These are phyloP conservation scores for Infundibulicybe gibba DNA, from an alignment of 768 basidiomycete species.

Conservation along the genomic window DNA sequence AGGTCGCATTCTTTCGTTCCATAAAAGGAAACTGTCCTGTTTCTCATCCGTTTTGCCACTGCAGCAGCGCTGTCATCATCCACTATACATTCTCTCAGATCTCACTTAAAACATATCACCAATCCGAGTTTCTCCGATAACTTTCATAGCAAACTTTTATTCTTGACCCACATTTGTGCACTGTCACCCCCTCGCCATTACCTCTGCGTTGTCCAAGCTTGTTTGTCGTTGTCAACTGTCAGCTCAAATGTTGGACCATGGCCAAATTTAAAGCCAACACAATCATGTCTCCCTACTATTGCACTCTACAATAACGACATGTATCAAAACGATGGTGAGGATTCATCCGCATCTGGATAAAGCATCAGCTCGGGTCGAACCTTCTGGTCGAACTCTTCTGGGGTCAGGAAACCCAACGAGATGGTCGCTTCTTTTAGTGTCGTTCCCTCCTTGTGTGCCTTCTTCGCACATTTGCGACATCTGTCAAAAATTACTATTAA, in stretches of 20 bases:
- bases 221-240: too few species aligned
- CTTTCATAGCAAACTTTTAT: constrained; percentile 12
- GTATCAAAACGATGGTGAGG: constrained; percentile 6
- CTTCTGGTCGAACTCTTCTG: constrained; percentile 92
- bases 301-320: constrained; percentile 11
- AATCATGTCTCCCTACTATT: not conserved
- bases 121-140: constrained; percentile 16
- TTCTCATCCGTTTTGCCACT: constrained; percentile 3
- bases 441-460: constrained; percentile 98
- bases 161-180: constrained; percentile 6
- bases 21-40: constrained; percentile 17
- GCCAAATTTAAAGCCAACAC: too few species aligned
- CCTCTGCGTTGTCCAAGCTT: too few species aligned
- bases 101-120: constrained; percentile 6
- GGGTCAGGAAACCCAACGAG: constrained; percentile 76
- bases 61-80: not conserved
- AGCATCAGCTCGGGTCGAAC: constrained; percentile 93
- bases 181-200: too few species aligned
- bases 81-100: constrained; percentile 3
- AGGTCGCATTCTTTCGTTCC: constrained; percentile 21
- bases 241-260: too few species aligned
- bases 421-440: constrained; percentile 96
- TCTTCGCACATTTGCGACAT: constrained; percentile 99
- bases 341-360: constrained; percentile 41
- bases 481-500: constrained; percentile 36